Base-by-base conservation (phyloP, 2,329 filamentous ascomycete genomes). In the Fusarium verticillioides region DNA sequence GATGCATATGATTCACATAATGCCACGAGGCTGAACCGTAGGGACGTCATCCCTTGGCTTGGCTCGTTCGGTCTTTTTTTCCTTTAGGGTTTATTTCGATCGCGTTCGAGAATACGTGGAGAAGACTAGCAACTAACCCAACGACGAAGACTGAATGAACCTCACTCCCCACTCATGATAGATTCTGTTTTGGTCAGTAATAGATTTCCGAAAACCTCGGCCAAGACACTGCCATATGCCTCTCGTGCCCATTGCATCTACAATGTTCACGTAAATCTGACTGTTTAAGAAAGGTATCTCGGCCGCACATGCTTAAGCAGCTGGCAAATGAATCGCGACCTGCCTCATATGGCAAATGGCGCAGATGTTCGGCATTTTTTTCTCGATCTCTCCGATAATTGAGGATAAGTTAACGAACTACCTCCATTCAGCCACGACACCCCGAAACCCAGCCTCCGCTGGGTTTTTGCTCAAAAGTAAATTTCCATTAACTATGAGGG, bases 1-100 rank as follows among this genome's bases (percentile, higher is more conserved):
- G 49, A 63, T 61, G 68, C 72, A 66, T 52, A 72, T 73, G 67
- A 60, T 67, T 69, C 63, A 71, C 71, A 72, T 69, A 53, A 50
- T 47, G 56, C 70, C 66, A 73, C 58, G 63, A 73, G 70, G 66
- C 66, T 70, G 66, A 73, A 34, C 26, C 26, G 39, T 58, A 44
- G 66, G 15, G 42, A 62, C 62, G 62, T 53, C 46, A 62, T 52
- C 34, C 46, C 54, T 43, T 30, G 44, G n/a, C 49, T 52, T 57
- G 49, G 44, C 39, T 36, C 34, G n/a, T 34, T 57, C 23, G 8
- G 26, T n/a, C 43, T 52, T 43, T 49, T 56, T n/a, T 54, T 10
- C 52, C 28, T 43, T 42, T 36, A 28, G 23, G 30, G 28, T 23
- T 49, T 50, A 37, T 49, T 23, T 23, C 42, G 26, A 66, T 52